Base-by-base conservation (phyloP, 2,329 filamentous ascomycete genomes). In the Fusarium phyllophilum region DNA sequence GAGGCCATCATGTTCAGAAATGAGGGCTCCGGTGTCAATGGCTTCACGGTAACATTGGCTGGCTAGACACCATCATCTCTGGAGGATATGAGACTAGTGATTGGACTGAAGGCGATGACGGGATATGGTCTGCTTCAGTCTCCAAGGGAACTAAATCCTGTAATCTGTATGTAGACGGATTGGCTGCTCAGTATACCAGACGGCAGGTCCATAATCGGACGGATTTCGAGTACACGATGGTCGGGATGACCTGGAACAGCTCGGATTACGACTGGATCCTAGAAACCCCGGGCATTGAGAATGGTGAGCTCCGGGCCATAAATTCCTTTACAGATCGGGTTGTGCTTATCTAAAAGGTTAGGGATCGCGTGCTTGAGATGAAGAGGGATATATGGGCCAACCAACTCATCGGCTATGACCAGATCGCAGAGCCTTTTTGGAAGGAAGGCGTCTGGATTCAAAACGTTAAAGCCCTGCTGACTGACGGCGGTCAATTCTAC, bases 361-460 rank as follows among this genome's bases (percentile, higher is more conserved):
- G 38, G 2, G 11, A 65, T 24, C 45, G 24, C 4, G 38, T 45
- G 2, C 56, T 64, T 6, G 17, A 39, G 17, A 62, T 65, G 62
- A 65, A 65, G 33, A 45, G 12, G 2, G 1, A 52, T 4, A 62
- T 52, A 45, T 62, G 62, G 62, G 57, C 56, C 11, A 65, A 65
- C 31, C 56, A 65, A 39, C 20, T 65, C 22, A 65, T 65, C 15
- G 56, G 56, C 9, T 65, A 65, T 18, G 56, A 62, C 26, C 62
- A 62, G 22, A 52, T 65, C 8, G 62, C 56, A 9, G 33, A 65
- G 5, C 62, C 62, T 2, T 65, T 65, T 11, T 65, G 56, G 62
- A 56, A 62, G 45, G 56, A 56, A n/a, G 62, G 62, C 15, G 18
- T 65, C 1, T 51, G 56, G 62, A 62, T 65, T 8, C 56, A 65